phyloP scores from a whole-genome alignment of 1,284 basidiomycete genomes.

The Pseudozyma tsukubaensis region DNA sequence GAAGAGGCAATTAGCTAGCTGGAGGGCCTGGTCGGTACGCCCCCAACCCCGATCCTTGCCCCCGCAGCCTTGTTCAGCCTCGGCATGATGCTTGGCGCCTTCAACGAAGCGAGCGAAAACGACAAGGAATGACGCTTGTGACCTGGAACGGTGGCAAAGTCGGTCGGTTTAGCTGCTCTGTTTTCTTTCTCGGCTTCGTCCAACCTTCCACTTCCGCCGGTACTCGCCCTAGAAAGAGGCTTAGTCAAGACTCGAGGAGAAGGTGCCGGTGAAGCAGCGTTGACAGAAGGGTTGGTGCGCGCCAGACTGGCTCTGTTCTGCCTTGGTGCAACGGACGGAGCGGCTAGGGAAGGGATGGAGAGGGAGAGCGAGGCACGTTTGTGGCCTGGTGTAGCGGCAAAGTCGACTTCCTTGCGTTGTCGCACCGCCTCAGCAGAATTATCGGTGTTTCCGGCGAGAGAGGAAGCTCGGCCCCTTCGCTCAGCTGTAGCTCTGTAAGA shows the following conservation, averaged over 20 bases:
- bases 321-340: constrained; percentile 40
- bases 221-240: background rate
- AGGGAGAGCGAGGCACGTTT: constrained; percentile 33
- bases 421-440: background rate
- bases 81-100: constrained; percentile 9
- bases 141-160: constrained; percentile 1
- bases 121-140: constrained; percentile 12
- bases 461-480: background rate
- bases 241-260: background rate
- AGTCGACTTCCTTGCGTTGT: constrained; percentile 32
- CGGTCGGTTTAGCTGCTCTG: background rate
- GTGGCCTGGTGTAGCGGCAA: constrained; percentile 50
- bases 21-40: background rate
- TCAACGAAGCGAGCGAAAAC: constrained; percentile 9
- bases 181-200: background rate
- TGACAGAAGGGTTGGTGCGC: constrained; percentile 3
- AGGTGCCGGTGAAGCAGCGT: background rate
- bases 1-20: too few species aligned
- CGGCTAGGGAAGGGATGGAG: constrained; percentile 36
- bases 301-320: constrained; percentile 39
- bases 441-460: background rate
- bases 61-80: constrained; percentile 23
- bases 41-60: constrained; percentile 7
- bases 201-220: too few species aligned
- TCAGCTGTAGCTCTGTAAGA: constrained; percentile 2